Conservation (phyloP, 495 filamentous ascomycete genomes). For the Aspergillus ellipticus region DNA sequence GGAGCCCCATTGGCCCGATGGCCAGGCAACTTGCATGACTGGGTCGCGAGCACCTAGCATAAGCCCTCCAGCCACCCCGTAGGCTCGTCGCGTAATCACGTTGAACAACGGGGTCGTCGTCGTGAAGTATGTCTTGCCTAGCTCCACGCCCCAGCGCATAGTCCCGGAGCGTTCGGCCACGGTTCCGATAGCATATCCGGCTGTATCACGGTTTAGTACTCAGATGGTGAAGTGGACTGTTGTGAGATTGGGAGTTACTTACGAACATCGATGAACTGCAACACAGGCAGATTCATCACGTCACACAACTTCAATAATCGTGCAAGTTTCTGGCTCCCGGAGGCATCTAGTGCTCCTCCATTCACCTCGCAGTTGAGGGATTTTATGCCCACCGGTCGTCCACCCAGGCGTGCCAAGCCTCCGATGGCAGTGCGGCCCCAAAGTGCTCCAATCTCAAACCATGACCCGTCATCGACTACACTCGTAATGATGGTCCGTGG, state of each 20-base stretch:
- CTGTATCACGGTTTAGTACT: no score
- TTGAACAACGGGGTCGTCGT: constrained; percentile 59
- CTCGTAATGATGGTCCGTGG: constrained; percentile 51
- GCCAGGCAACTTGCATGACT: constrained; percentile 58
- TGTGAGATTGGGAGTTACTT: constrained; percentile 22
- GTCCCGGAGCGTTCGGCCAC: constrained; percentile 58
- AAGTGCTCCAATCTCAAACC: constrained; percentile 59
- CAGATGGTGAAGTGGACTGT: no score
- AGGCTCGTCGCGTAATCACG: constrained; percentile 54
- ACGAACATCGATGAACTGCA: constrained; percentile 61
- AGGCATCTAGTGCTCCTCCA: constrained; percentile 57
- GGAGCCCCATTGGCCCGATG: constrained; percentile 57
- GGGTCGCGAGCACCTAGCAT: constrained; percentile 61
- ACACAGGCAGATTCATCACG: constrained; percentile 58
- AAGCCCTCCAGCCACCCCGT: constrained; percentile 58
- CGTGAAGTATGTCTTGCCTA: constrained; percentile 55
- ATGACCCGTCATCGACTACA: constrained; percentile 52
- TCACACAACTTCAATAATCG: constrained; percentile 58
- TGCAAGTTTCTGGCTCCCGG: constrained; percentile 56
- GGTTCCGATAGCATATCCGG: constrained; percentile 61
- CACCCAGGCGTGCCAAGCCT: constrained; percentile 53
- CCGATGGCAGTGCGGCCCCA: constrained; percentile 61
- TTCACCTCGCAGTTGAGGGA: constrained; percentile 58
- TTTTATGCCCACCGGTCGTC: constrained; percentile 54
- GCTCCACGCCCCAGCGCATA: constrained; percentile 59